Conservation (phyloP, 1,284 basidiomycete genomes). For the Peniophora sp. region DNA sequence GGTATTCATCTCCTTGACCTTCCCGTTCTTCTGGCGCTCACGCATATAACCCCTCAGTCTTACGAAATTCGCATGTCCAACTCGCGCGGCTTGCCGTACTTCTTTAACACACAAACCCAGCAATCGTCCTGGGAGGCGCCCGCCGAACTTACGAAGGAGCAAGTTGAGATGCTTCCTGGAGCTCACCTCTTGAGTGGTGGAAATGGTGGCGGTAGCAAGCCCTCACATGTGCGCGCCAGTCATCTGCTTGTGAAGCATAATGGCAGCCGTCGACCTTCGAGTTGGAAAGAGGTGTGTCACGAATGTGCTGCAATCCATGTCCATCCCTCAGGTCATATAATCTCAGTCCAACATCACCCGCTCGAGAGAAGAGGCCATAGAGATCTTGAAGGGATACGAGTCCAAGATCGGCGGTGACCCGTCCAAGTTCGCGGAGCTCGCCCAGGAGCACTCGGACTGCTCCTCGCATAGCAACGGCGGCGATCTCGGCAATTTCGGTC, state of each 20-base stretch:
- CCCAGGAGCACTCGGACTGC: constrained; percentile 76
- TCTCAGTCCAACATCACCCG: constrained; percentile 75
- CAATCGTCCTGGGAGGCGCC: constrained; percentile 85
- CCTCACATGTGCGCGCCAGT: constrained; percentile 79
- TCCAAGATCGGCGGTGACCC: constrained; percentile 50
- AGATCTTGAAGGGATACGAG: constrained; percentile 62
- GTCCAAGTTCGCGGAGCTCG: constrained; percentile 71
- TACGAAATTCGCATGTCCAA: constrained; percentile 75
- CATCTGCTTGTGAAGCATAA: constrained; percentile 93
- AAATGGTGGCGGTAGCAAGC: constrained; percentile 16
- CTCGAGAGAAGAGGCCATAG: constrained; percentile 84
- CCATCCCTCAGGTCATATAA: constrained; percentile 2
- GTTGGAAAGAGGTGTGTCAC: constrained; percentile 82
- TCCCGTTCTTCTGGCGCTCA: too few relatives aligned
- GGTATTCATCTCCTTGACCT: too few relatives aligned
- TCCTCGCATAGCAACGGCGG: constrained; percentile 76
- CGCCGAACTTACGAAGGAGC: constrained; percentile 49
- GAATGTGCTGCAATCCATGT: neutral
- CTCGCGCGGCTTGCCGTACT: constrained; percentile 81
- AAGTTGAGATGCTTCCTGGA: constrained; percentile 65
- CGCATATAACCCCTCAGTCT: too few relatives aligned
- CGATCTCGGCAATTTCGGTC: constrained; percentile 83
- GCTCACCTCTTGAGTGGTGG: constrained; percentile 40
- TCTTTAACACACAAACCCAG: constrained; percentile 69
- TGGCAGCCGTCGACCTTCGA: constrained; percentile 80